Evolutionary conservation across 2,329 filamentous ascomycete genomes (phyloP), one percentile per base, ranked within the genome.

Genomic region (Akanthomyces dipterigenus): DNA sequence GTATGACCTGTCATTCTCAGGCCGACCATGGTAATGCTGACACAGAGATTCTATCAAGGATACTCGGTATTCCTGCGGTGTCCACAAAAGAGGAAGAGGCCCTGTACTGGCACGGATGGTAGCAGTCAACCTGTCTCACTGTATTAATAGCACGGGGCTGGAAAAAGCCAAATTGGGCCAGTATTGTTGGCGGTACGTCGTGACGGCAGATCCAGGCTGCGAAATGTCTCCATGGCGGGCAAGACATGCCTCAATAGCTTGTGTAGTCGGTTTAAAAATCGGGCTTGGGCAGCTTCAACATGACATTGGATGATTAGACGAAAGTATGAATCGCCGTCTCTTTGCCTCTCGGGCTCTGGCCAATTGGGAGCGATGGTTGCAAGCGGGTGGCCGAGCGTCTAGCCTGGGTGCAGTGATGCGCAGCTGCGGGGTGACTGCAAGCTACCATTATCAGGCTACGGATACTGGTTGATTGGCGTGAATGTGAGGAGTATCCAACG

Each of bases 1-100:
- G 48, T 60, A 40, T 60, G 57, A 60, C 57, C 40, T 60, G 57
- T 60, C 57, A 60, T 53, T 53, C 43, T 36, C 38, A 45, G 14
- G 57, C 20, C 38, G 46, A 40, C n/a, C 14, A 34, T 16, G 7
- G 14, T 24, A 24, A 24, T 16, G 7, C 24, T 24, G 45, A 24
- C 16, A 34, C 40, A 14, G 14, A 57, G 9, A 16, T 36, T 31
- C 18, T 16, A n/a, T 43, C 36, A 22, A 31, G 46, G 24, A 40
- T 42, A 16, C 14, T 38, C 36, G 12, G 36, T 38, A 31, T n/a
- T n/a, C n/a, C n/a, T n/a, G n/a, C 9, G 7, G 40, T 60, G 57
- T 14, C 57, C 57, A 60, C 57, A 60, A 60, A 53, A 53, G 3
- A 60, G 3, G 40, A 42, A 36, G 55, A 28, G 48, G 55, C 43